Percentiles rank a stretch among this genome's conserved stretches.
Evolutionary conservation across 768 basidiomycete species (phyloP).

Genomic region (Podaxis sp.): DNA sequence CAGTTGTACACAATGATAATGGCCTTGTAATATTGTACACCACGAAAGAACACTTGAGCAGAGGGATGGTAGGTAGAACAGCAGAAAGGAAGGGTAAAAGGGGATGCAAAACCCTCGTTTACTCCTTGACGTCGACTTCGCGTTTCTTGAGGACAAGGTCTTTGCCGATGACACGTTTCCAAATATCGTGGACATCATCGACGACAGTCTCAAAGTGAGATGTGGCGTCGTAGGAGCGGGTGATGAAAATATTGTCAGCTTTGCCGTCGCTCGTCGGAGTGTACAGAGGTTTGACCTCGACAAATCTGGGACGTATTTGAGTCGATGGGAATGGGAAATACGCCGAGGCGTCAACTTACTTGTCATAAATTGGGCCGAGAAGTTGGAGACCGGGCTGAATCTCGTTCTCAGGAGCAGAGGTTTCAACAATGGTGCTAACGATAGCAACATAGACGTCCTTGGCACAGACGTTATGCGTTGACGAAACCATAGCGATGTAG

Average conservation of each 20-base stretch:
- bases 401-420: slow-evolving; percentile 85
- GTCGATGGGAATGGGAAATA: slow-evolving; percentile 9
- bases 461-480: slow-evolving; percentile 96
- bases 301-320: slow-evolving; percentile 55
- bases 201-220: slow-evolving; percentile 99
- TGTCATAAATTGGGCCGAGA: slow-evolving; percentile 89
- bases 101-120: slow-evolving; percentile 12
- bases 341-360: slow-evolving; percentile 46
- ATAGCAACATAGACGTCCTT: slow-evolving; percentile 96
- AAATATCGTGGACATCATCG: slow-evolving; percentile 95
- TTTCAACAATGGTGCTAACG: slow-evolving; percentile 98
- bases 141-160: slow-evolving; percentile 87
- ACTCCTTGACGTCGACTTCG: slow-evolving; percentile 61
- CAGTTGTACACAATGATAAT: neutral
- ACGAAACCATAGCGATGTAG: slow-evolving; percentile 96
- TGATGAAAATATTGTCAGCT: slow-evolving; percentile 92
- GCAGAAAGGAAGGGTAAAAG: neutral
- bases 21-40: slow-evolving; percentile 6
- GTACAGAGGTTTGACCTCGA: slow-evolving; percentile 84
- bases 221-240: slow-evolving; percentile 96
- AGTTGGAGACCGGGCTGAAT: slow-evolving; percentile 89
- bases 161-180: slow-evolving; percentile 78
- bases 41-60: neutral
- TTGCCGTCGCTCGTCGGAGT: slow-evolving; percentile 80
- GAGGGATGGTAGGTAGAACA: neutral